A percentile compares a stretch with the other conserved stretches of the same genome.
Evolutionary conservation across 768 basidiomycete genomes (phyloP).

Genomic region (Auricularia auricula-judae): DNA sequence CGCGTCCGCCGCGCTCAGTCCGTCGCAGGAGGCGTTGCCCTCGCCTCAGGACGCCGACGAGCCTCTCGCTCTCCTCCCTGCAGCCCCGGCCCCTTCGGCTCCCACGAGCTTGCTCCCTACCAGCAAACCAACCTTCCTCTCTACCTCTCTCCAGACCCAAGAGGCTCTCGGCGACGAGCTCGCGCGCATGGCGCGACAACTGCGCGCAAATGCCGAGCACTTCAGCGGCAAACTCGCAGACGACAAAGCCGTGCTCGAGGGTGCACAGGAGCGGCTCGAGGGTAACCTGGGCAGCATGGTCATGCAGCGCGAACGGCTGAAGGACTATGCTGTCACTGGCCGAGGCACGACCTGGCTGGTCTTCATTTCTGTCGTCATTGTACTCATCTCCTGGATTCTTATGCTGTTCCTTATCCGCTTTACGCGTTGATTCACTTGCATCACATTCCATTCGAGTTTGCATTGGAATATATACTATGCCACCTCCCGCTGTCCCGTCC

Average conservation of each 20-base stretch:
- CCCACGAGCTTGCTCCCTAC: conserved; percentile 15
- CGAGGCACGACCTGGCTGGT: conserved; percentile 65
- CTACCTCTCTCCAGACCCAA: conserved; percentile 29
- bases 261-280: conserved; percentile 62
- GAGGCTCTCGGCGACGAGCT: conserved; percentile 66
- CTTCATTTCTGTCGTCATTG: conserved; percentile 51
- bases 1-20: conserved; percentile 9
- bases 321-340: conserved; percentile 53
- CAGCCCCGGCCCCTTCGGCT: conserved; percentile 9
- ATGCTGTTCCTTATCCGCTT: conserved; percentile 68
- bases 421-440: conserved; percentile 20
- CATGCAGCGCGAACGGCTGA: conserved; percentile 48
- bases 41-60: conserved; percentile 18
- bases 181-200: conserved; percentile 76
- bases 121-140: conserved; percentile 27
- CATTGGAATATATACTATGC: background rate
- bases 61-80: conserved; percentile 25
- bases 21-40: conserved; percentile 29
- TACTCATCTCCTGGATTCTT: conserved; percentile 44
- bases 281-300: conserved; percentile 59
- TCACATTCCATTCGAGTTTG: background rate
- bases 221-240: conserved; percentile 63
- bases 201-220: conserved; percentile 72
- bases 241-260: conserved; percentile 61
- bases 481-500: background rate